These are phyloP conservation scores for Carex sylvatica DNA, from an alignment of 202 grass and related monocot genomes.

Conservation along the genomic window DNA sequence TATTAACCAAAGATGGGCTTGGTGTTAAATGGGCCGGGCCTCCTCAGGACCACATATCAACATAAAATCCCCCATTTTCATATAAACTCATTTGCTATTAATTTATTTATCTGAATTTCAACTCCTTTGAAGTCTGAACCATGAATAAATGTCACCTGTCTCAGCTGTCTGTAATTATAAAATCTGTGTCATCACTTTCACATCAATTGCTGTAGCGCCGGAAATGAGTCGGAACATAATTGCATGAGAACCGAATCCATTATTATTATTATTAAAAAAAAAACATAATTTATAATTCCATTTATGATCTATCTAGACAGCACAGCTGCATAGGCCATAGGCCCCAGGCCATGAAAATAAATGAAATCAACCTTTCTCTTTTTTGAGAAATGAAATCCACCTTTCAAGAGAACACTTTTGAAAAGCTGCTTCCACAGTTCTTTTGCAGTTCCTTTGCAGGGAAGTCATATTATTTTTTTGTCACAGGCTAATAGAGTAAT, in stretches of 20 bases:
- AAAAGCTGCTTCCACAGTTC: not conserved
- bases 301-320: not conserved
- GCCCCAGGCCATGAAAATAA: not conserved
- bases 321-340: not conserved
- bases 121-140: not conserved
- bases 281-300: not conserved
- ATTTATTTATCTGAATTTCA: not conserved
- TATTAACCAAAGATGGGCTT: not conserved
- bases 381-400: not conserved
- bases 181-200: not conserved
- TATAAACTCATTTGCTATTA: not conserved
- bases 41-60: not conserved
- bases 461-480: not conserved
- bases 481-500: not conserved
- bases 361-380: not conserved
- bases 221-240: not conserved
- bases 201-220: not conserved
- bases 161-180: not conserved
- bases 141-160: not conserved
- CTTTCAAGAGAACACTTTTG: not conserved
- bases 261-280: not conserved
- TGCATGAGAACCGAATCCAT: not conserved
- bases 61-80: too few species aligned
- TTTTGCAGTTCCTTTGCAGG: not conserved
- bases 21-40: not conserved